Evolutionary conservation across 495 filamentous ascomycete species (phyloP), one percentile per base, ranked within the genome.

Genomic region (Sporormia fimetaria): DNA sequence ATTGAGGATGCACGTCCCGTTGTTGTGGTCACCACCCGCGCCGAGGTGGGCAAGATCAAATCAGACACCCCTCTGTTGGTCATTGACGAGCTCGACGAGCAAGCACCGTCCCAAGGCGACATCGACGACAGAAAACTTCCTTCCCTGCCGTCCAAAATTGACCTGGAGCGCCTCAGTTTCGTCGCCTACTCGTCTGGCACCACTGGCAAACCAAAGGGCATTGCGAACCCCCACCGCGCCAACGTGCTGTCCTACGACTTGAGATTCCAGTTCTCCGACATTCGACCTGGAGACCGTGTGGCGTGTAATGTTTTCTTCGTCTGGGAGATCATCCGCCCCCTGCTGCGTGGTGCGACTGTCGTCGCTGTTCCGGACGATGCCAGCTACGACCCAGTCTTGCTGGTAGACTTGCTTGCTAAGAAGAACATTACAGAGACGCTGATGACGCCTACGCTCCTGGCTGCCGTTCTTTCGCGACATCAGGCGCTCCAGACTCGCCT

Each of bases 231-330:
- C 2, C 78, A 82, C 45, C 61, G 71, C 21, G 75, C 78, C 6
- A 65, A 76, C 2, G 75, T 82, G 3, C 64, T 71, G 14, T 80
- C 75, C 17, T 82, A 80, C 46, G 62, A 80, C 47, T 47, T 80
- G 40, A 62, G 78, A 59, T 82, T 80, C 51, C 63, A 51, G 8
- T 50, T 80, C 1, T 75, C 70, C 39, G 75, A 82, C 54, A 58
- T 77, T 4, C 58, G 67, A 17, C 75, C 73, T 0, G 74, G 76
- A 2, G 78, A 80, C 43, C 71, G 78, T 1, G 76, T 80, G 8
- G 78, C 78, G 14, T 82, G 76, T 52, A 82, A 82, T 67, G 78
- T 80, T 15, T 82, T 80, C 51, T 82, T 82, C 54, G 62, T 82
- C 35, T 82, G 78, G 78, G 78, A 82, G 44, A 80, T 80, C n/a